Conservation (phyloP, 805 yeast species). For the Saccharomycopsis schoenii region DNA sequence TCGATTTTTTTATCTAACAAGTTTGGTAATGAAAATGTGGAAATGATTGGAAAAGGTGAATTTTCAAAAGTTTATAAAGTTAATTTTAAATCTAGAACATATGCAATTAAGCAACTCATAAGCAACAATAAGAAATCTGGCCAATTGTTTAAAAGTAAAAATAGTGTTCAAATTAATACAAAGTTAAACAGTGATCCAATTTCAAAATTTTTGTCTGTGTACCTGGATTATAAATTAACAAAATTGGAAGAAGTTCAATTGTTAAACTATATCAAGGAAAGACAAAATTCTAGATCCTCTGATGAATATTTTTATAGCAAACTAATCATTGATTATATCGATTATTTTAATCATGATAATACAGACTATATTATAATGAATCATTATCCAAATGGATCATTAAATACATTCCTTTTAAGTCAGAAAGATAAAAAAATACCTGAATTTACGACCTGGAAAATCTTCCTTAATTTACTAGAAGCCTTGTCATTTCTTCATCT, state of each 20-base stretch:
- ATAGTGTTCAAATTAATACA: conserved; percentile 3
- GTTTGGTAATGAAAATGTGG: conserved; percentile 42
- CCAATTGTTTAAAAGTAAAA: not conserved
- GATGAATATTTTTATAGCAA: conserved; percentile 56
- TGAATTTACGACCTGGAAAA: conserved; percentile 98
- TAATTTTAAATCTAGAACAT: conserved; percentile 46
- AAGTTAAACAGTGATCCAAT: conserved; percentile 8
- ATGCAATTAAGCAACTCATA: conserved; percentile 60
- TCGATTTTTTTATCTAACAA: not conserved
- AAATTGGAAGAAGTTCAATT: conserved; percentile 27
- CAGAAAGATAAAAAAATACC: conserved; percentile 72
- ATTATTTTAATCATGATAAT: conserved; percentile 75
- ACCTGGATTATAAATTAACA: conserved; percentile 3
- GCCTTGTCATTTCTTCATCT: conserved; percentile 78
- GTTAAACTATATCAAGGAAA: conserved; percentile 26
- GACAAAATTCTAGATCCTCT: conserved; percentile 13
- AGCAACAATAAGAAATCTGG: not conserved
- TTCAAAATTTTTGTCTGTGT: conserved; percentile 11
- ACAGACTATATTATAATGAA: conserved; percentile 88
- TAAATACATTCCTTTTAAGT: conserved; percentile 70
- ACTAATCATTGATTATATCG: conserved; percentile 66
- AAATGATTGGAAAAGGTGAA: conserved; percentile 73
- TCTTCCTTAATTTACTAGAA: conserved; percentile 67
- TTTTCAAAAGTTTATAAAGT: conserved; percentile 85
- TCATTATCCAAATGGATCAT: conserved; percentile 87